Percentiles rank a stretch among this genome's conserved stretches.
Conservation (phyloP, 768 basidiomycete genomes). For the Dendrothele bispora region DNA sequence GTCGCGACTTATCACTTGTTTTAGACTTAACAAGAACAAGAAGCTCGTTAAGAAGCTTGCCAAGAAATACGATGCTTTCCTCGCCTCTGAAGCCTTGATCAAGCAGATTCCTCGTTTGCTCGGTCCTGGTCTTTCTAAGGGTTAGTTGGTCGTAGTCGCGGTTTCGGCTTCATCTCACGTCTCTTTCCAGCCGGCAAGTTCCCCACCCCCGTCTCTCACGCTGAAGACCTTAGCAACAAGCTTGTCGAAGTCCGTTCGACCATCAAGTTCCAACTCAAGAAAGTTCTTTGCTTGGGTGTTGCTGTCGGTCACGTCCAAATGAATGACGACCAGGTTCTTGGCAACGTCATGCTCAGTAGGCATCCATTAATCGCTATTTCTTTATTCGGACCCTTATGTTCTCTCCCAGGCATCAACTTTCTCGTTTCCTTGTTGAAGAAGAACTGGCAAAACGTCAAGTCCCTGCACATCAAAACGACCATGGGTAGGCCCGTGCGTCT, state of each 20-base stretch:
- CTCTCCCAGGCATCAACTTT: constrained; percentile 89
- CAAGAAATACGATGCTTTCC: constrained; percentile 99
- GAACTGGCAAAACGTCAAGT: constrained; percentile 99
- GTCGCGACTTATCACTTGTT: neutral
- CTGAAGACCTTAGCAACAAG: constrained; percentile 89
- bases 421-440: constrained; percentile 99
- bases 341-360: constrained; percentile 95
- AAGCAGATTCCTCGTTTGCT: constrained; percentile 99
- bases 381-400: constrained; percentile 6
- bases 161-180: neutral
- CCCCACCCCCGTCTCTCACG: constrained; percentile 94
- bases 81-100: constrained; percentile 95
- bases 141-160: constrained; percentile 38
- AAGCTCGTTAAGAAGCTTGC: constrained; percentile 99
- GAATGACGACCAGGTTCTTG: constrained; percentile 95
- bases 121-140: constrained; percentile 99
- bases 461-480: constrained; percentile 96
- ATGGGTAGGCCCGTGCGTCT: constrained; percentile 99
- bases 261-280: constrained; percentile 99
- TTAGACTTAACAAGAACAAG: constrained; percentile 98
- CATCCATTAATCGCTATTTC: constrained; percentile 7
- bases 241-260: constrained; percentile 95
- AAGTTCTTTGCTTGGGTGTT: constrained; percentile 98
- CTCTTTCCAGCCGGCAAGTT: constrained; percentile 83
- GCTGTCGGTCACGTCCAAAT: constrained; percentile 98